Evolutionary conservation across 148 eudicot species (phyloP).

Genomic region (Cornus florida): DNA sequence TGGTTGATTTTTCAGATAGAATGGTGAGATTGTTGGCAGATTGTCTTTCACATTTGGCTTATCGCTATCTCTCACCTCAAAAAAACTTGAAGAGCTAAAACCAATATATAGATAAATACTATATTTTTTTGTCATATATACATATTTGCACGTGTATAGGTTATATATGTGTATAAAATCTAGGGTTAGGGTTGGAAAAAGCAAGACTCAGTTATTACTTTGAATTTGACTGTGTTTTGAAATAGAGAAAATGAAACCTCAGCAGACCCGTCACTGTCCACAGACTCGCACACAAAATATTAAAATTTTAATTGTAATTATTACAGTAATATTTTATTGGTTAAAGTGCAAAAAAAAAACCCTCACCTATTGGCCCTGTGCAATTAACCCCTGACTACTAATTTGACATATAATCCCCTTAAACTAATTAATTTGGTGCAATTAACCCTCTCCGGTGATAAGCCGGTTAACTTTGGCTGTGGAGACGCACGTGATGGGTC

Average conservation of each 20-base stretch:
- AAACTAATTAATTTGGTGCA: too few species aligned
- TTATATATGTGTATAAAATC: not conserved
- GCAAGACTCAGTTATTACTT: not conserved
- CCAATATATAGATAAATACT: not conserved
- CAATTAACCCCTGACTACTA: too few species aligned
- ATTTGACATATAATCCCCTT: too few species aligned
- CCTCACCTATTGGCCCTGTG: too few species aligned
- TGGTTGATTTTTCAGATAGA: not conserved
- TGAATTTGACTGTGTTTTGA: not conserved
- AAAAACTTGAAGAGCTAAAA: not conserved
- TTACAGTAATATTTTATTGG: too few species aligned
- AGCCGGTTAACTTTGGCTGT: too few species aligned
- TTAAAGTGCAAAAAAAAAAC: too few species aligned
- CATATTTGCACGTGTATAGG: not conserved
- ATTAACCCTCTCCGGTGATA: too few species aligned
- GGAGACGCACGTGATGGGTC: too few species aligned
- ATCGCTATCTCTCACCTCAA: slow-evolving; percentile 61
- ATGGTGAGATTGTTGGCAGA: slow-evolving; percentile 36
- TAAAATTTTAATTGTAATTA: too few species aligned
- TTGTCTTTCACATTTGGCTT: slow-evolving; percentile 73
- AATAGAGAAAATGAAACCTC: slow-evolving; percentile 1
- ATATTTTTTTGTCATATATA: not conserved
- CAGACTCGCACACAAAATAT: too few species aligned
- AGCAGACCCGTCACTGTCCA: not conserved
- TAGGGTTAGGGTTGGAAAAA: not conserved